A percentile compares a stretch with the other conserved stretches of the same genome.
phyloP scores from a whole-genome alignment of 2,329 filamentous ascomycete species.

The Hymenoscyphus linearis region DNA sequence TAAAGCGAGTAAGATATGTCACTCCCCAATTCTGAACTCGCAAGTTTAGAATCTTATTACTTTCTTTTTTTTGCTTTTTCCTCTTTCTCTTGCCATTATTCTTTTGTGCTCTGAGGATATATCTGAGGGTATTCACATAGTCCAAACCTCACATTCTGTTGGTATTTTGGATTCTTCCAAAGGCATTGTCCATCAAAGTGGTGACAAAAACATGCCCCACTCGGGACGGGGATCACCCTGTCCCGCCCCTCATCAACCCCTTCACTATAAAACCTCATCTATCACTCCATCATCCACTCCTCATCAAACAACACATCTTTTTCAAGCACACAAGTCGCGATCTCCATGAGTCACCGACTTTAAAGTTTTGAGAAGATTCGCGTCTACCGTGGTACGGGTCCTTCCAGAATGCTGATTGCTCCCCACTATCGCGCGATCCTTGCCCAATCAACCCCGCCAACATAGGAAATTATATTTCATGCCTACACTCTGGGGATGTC shows the following conservation, averaged over 20 bases:
- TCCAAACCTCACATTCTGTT: neutral
- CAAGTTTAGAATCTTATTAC: neutral
- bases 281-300: neutral
- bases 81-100: too few species aligned
- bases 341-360: neutral
- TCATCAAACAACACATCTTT: slow-evolving; percentile 1
- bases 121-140: neutral
- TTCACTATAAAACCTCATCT: neutral
- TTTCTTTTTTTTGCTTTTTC: neutral
- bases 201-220: neutral
- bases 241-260: neutral
- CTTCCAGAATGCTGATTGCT: neutral
- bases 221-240: neutral
- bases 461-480: neutral
- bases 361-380: neutral
- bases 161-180: neutral
- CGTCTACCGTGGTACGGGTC: neutral
- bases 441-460: neutral
- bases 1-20: neutral
- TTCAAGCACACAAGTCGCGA: neutral
- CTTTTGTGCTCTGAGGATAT: neutral
- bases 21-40: neutral
- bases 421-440: neutral
- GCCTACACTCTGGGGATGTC: neutral
- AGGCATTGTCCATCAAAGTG: neutral